Base-by-base conservation (phyloP, 495 filamentous ascomycete genomes). In the Neurospora sp. region DNA sequence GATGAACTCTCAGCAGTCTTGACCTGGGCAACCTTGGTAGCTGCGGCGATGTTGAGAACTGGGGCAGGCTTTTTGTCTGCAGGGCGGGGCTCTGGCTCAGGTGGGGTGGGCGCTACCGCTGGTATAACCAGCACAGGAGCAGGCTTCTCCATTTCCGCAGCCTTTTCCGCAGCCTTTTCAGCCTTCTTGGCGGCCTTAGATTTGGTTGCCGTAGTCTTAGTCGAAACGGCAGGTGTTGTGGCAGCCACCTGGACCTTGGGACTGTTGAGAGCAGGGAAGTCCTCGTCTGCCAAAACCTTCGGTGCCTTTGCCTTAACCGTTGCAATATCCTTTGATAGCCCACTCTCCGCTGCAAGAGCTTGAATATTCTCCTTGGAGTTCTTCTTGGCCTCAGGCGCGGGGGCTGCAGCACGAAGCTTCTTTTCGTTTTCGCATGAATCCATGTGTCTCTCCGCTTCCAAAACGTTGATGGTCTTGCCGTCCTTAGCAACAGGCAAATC, bases 1-100 rank as follows among this genome's bases (percentile, higher is more conserved):
- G 81, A 79, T 38, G 70, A 69, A 18, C 70, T 71, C 16, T 81
- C 80, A 23, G 75, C 70, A 38, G 75, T 74, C 62, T 79, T 78
- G 14, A 72, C 72, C 69, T 81, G 77, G 48, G 78, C 70, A 72
- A 80, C 74, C 72, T 84, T 83, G 40, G 80, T 87, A 16, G 88
- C 86, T 62, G 88, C 88, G 31, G 88, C 82, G 73, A 92, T 91
- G 74, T 92, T 89, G 9, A 93, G 81, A 73, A 86, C 86, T 70
- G 89, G 89, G 27, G 83, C 81, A 18, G 88, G 86, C 41, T 86
- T 85, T 76, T 89, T 92, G 11, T 85, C 85, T 23, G 70, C 37
- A 10, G 72, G 62, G 23, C 73, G 37, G 37, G 59, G 11, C 9
- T 76, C 73, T 77, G 72, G 41, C 69, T 76, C 78, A 4, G 76